A percentile compares a stretch with the other conserved stretches of the same genome.
Conservation (phyloP, 306 rosid genomes). For the Cucurbita pepo region DNA sequence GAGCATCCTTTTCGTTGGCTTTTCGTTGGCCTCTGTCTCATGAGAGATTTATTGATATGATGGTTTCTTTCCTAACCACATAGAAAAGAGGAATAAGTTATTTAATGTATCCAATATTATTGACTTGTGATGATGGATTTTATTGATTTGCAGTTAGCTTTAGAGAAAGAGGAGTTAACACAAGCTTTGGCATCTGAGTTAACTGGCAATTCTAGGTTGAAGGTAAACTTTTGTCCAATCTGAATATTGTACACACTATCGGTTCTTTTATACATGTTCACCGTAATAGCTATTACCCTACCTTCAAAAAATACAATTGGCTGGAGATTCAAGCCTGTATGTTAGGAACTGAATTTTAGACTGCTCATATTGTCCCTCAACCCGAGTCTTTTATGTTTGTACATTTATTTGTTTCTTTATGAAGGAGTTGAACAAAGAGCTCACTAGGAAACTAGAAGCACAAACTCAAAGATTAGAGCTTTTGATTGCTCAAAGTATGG, state of each 20-base stretch:
- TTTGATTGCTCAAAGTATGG: constrained; percentile 83
- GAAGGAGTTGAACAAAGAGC: constrained; percentile 73
- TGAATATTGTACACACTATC: background rate
- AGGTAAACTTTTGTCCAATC: constrained; percentile 30
- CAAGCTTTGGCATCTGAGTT: constrained; percentile 67
- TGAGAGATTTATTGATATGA: background rate
- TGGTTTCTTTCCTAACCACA: background rate
- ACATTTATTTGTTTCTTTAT: constrained; percentile 7
- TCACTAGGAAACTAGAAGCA: constrained; percentile 68
- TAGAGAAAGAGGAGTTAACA: constrained; percentile 82
- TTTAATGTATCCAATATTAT: background rate
- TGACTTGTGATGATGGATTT: background rate
- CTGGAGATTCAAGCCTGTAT: background rate
- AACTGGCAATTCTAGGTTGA: constrained; percentile 56
- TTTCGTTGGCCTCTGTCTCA: background rate
- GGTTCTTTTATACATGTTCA: background rate
- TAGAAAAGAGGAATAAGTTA: background rate
- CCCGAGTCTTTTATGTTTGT: background rate
- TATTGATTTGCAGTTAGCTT: constrained; percentile 41
- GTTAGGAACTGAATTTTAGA: background rate
- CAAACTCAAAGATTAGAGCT: constrained; percentile 97
- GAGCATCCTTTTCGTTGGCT: background rate
- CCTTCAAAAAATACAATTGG: background rate
- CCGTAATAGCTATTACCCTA: background rate
- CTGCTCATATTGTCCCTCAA: background rate